Percentiles rank a stretch among this genome's conserved stretches.
Evolutionary conservation across 23 red algal species (phyloP).

Genomic region (Chondrus crispus): DNA sequence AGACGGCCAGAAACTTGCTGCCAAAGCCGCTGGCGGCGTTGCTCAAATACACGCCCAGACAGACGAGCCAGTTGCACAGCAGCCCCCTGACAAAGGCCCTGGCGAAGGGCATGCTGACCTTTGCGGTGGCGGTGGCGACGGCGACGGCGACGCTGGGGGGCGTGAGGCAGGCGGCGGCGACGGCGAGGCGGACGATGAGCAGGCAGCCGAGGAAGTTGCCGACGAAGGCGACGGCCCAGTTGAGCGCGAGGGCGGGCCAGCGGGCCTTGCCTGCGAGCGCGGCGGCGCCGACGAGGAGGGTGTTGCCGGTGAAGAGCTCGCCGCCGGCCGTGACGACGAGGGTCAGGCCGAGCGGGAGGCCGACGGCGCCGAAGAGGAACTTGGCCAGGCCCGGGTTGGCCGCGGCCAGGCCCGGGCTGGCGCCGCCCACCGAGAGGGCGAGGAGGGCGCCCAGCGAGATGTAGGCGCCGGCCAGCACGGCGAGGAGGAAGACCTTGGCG

Average conservation of each 20-base stretch:
- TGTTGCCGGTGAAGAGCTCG: slow-evolving; percentile 85
- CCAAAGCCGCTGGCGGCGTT: slow-evolving; percentile 38
- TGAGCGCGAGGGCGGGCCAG: background rate
- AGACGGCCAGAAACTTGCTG: slow-evolving; percentile 55
- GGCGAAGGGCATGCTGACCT: slow-evolving; percentile 48
- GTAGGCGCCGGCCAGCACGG: slow-evolving; percentile 56
- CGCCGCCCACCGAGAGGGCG: slow-evolving; percentile 66
- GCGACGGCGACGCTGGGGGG: slow-evolving; percentile 17
- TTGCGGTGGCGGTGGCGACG: slow-evolving; percentile 30
- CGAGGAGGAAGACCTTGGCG: slow-evolving; percentile 36
- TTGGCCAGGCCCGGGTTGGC: slow-evolving; percentile 58
- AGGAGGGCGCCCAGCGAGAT: slow-evolving; percentile 62
- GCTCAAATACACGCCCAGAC: slow-evolving; percentile 57
- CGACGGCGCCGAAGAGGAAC: slow-evolving; percentile 60
- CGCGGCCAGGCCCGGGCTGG: slow-evolving; percentile 48
- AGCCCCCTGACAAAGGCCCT: slow-evolving; percentile 50
- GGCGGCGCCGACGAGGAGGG: slow-evolving; percentile 29
- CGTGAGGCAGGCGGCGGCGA: slow-evolving; percentile 28
- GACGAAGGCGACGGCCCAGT: slow-evolving; percentile 48
- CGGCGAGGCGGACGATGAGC: slow-evolving; percentile 29
- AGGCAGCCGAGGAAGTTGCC: slow-evolving; percentile 67
- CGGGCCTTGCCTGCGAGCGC: background rate
- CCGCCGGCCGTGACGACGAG: slow-evolving; percentile 55
- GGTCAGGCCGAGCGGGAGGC: slow-evolving; percentile 60
- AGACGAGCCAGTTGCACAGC: slow-evolving; percentile 81